A percentile compares a stretch with the other conserved stretches of the same genome.
Conservation (phyloP, 176 grass and related monocot genomes). For the Neostapfia colusana region DNA sequence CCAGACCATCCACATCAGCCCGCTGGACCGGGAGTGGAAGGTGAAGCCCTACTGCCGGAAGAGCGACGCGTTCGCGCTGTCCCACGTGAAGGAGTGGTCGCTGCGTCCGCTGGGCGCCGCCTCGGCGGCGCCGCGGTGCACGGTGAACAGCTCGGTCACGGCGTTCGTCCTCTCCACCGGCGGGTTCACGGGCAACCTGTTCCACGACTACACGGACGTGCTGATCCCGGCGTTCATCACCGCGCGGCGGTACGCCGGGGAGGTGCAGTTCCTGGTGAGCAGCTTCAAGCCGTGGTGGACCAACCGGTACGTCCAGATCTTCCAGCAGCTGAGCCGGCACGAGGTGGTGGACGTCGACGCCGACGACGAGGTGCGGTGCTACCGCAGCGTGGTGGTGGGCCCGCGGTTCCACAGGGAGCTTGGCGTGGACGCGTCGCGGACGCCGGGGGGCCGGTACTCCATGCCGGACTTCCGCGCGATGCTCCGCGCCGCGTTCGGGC, state of each 20-base stretch:
- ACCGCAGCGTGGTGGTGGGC: slow-evolving; percentile 54
- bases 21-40: slow-evolving; percentile 45
- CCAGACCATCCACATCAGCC: slow-evolving; percentile 41
- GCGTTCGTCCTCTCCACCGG: slow-evolving; percentile 61
- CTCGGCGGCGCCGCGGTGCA: slow-evolving; percentile 41
- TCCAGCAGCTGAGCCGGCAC: slow-evolving; percentile 60
- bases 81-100: slow-evolving; percentile 57
- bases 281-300: slow-evolving; percentile 75
- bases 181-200: slow-evolving; percentile 81
- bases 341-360: slow-evolving; percentile 63
- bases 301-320: slow-evolving; percentile 49
- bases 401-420: slow-evolving; percentile 69
- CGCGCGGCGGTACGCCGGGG: slow-evolving; percentile 54
- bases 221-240: slow-evolving; percentile 82
- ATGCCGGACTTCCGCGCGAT: slow-evolving; percentile 65
- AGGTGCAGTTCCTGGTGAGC: slow-evolving; percentile 68
- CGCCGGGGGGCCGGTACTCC: neutral
- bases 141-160: slow-evolving; percentile 50
- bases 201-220: slow-evolving; percentile 93
- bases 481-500: slow-evolving; percentile 56
- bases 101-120: slow-evolving; percentile 35
- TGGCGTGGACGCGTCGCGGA: slow-evolving; percentile 45
- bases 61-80: slow-evolving; percentile 48
- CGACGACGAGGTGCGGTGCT: slow-evolving; percentile 70
- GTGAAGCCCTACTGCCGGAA: slow-evolving; percentile 65